Evolutionary conservation across 192 early-diverging fungal species (phyloP).

Genomic region (Backusella morwellensis): DNA sequence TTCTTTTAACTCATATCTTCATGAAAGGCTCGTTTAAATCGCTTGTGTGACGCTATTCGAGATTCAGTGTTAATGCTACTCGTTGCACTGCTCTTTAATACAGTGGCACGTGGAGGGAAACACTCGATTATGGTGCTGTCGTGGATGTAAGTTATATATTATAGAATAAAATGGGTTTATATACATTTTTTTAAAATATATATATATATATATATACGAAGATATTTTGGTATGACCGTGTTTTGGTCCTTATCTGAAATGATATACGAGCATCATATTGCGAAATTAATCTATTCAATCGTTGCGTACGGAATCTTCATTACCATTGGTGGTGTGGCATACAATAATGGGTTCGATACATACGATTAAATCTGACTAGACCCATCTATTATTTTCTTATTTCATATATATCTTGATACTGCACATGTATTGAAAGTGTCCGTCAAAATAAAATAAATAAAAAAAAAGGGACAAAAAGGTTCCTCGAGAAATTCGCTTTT

Average conservation of each 20-base stretch:
- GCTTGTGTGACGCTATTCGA: neutral
- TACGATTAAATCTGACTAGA: neutral
- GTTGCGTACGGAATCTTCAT: neutral
- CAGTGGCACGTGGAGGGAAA: slow-evolving; percentile 10
- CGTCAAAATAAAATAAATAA: no score
- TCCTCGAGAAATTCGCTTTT: no score
- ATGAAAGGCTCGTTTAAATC: neutral
- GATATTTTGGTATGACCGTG: slow-evolving; percentile 1
- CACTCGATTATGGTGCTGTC: neutral
- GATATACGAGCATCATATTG: slow-evolving; percentile 3
- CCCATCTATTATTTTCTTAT: no score
- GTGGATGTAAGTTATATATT: neutral
- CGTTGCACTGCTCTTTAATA: neutral
- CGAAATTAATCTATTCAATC: neutral
- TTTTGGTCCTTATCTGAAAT: slow-evolving; percentile 8
- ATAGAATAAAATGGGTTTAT: neutral
- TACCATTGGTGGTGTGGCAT: slow-evolving; percentile 5
- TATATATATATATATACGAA: neutral
- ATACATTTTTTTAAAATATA: neutral
- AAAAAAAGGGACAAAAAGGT: no score
- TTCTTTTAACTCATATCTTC: no score
- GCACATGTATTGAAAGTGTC: no score
- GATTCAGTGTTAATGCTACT: neutral
- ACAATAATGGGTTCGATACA: neutral
- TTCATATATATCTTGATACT: no score